These are phyloP conservation scores for Martensiomyces pterosporus DNA, from an alignment of 192 early-diverging fungal genomes.

Conservation along the genomic window DNA sequence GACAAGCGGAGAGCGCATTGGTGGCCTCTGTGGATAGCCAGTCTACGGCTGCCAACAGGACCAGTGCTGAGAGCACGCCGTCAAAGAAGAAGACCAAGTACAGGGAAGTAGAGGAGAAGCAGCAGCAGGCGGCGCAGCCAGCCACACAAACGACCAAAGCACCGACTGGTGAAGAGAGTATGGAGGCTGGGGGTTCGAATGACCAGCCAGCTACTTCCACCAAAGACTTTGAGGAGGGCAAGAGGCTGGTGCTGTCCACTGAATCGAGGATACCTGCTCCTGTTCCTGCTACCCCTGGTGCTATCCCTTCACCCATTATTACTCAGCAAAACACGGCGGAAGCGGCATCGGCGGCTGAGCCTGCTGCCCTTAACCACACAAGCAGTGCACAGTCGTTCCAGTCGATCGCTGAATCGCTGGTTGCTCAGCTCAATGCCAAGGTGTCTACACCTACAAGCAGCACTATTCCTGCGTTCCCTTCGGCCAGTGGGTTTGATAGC, in stretches of 20 bases:
- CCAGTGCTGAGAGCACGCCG: background rate
- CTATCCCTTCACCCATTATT: too few relatives aligned
- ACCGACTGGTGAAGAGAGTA: background rate
- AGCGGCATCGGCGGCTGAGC: background rate
- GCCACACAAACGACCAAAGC: too few relatives aligned
- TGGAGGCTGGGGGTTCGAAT: background rate
- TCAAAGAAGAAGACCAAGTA: background rate
- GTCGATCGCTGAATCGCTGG: conserved; percentile 41
- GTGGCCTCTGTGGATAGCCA: too few relatives aligned
- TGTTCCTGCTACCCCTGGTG: too few relatives aligned
- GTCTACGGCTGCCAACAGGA: too few relatives aligned
- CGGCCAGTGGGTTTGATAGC: background rate
- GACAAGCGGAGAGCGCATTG: background rate
- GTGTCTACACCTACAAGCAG: conserved; percentile 18
- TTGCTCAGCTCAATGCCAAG: conserved; percentile 47
- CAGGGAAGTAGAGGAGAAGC: background rate
- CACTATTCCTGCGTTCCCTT: conserved; percentile 13
- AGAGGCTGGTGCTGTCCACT: too few relatives aligned
- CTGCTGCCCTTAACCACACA: background rate
- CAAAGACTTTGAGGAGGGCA: background rate
- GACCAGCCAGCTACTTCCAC: background rate
- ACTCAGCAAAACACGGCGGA: too few relatives aligned
- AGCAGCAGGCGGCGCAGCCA: background rate
- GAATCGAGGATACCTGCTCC: too few relatives aligned
- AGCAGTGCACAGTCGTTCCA: conserved; percentile 45